Evolutionary conservation across 2,329 filamentous ascomycete genomes (phyloP), one percentile per base, ranked within the genome.

Genomic region (Lachnellula willkommii): DNA sequence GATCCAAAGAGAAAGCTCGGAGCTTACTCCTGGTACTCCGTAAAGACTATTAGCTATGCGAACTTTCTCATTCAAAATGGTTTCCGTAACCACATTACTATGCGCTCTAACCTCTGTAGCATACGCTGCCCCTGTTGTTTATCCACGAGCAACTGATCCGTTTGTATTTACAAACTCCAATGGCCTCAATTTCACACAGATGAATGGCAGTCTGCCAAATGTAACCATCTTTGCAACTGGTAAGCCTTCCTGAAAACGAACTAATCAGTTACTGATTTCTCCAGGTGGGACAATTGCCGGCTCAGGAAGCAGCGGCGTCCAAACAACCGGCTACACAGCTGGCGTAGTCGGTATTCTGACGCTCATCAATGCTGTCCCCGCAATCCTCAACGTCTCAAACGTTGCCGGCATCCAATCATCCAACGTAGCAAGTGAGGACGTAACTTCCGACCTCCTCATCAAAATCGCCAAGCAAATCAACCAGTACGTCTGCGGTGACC

Each of bases 251-350:
- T 36, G 47, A 24, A 4, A 6, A 12, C 6, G 20, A 20, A 11
- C 8, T 20, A 12, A 48, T 48, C n/a, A 60, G 77, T 7, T 35
- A 22, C 49, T 28, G 43, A 24, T 24, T 11, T 40, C 76, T 5
- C 81, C 77, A 5, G 81, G 81, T 15, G 82, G 81, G 37, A 85
- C 81, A 9, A 84, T 84, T 48, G 81, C 81, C 14, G 79, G 79
- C 2, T 74, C 75, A 56, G 77, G 75, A 1, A 68, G 66, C n/a
- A 75, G 72, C 39, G 74, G 74, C 24, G 75, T 73, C 17, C 75
- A 79, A 58, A 87, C 73, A 24, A 81, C 74, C 1, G 77, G 78
- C 55, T 87, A 86, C 65, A 68, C 76, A 68, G 49, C 81, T 69
- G 64, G 72, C 60, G 5, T 66, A 56, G 40, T 66, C 3, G 53